Percentiles rank a stretch among this genome's conserved stretches.
Evolutionary conservation across 331 rosid genomes (phyloP).

Genomic region (Spiraea crenata): DNA sequence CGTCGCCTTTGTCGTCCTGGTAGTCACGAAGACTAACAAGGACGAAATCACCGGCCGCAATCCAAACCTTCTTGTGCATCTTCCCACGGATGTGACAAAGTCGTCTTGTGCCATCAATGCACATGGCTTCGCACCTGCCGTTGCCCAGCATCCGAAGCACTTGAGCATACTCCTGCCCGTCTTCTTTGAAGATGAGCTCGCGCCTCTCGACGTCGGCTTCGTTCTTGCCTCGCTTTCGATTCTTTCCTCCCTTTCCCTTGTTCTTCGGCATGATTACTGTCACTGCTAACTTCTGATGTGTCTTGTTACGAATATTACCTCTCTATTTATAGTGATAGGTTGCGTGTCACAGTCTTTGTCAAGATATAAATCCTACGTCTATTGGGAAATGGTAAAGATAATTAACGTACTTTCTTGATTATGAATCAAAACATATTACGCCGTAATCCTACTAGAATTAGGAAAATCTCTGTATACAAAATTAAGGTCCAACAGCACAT

Average conservation of each 20-base stretch:
- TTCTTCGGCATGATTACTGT: conserved; percentile 11
- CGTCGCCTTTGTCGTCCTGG: conserved; percentile 74
- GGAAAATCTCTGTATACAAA: too few relatives aligned
- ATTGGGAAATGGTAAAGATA: too few relatives aligned
- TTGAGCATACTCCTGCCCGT: conserved; percentile 18
- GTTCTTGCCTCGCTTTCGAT: conserved; percentile 11
- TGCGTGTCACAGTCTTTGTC: too few relatives aligned
- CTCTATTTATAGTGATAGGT: too few relatives aligned
- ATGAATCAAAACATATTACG: too few relatives aligned
- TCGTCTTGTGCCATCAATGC: conserved; percentile 51
- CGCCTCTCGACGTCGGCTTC: conserved; percentile 13
- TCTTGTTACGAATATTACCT: too few relatives aligned
- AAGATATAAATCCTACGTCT: too few relatives aligned
- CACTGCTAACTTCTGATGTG: not conserved
- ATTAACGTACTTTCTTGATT: too few relatives aligned
- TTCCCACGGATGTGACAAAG: conserved; percentile 66
- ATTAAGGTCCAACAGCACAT: too few relatives aligned
- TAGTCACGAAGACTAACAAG: conserved; percentile 60
- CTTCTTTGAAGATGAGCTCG: conserved; percentile 16
- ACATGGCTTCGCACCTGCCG: conserved; percentile 43
- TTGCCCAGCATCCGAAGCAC: conserved; percentile 13
- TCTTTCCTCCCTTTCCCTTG: conserved; percentile 15
- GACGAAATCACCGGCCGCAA: conserved; percentile 60
- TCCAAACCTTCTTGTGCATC: conserved; percentile 83
- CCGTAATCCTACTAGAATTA: too few relatives aligned